Evolutionary conservation across 2,329 filamentous ascomycete species (phyloP), one percentile per base, ranked within the genome.

Genomic region (Aspergillus aculeatinus): DNA sequence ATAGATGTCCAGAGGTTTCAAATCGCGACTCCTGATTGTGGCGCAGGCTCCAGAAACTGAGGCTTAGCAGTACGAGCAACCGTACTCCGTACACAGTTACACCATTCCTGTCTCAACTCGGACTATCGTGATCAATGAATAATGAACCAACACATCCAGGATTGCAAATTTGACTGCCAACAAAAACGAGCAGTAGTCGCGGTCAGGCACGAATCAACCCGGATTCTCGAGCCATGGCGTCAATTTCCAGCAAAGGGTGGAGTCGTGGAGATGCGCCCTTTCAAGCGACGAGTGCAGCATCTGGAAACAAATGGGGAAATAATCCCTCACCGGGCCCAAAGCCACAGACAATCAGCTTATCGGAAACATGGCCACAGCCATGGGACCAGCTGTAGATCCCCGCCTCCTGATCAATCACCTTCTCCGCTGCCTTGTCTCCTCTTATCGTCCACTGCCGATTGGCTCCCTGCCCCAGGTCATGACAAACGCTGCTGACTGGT

Each of bases 401-500:
- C 39, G 39, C 39, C 39, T 44, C 39, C 16, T 16, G 39, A 44
- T 44, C 39, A 44, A 44, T 44, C 39, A 44, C 39, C 39, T 7
- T 19, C 49, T 59, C 60, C 60, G 54, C 58, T 56, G 44, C 48
- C 39, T 50, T 50, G 51, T 44, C 52, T 59, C 59, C 62, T 27
- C 72, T 73, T 74, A 74, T 74, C 72, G 65, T 14, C 1, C 21
- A 0, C 1, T 10, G 19, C 52, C 69, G 47, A 73, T 74, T 74
- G 71, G 72, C 29, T 49, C 35, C 10, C 29, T 10, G 4, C 10
- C 14, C n/a, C 21, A 11, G 23, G 29, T 21, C 63, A 65, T 74
- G 72, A 74, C 72, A 73, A 69, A 74, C 67, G 51, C 29, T 61
- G 70, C 68, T 74, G 72, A 74, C 71, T 71, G 60, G 58, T 61